A percentile compares a stretch with the other conserved stretches of the same genome.
Conservation (phyloP, 768 basidiomycete genomes). For the Tulasnella sp. region DNA sequence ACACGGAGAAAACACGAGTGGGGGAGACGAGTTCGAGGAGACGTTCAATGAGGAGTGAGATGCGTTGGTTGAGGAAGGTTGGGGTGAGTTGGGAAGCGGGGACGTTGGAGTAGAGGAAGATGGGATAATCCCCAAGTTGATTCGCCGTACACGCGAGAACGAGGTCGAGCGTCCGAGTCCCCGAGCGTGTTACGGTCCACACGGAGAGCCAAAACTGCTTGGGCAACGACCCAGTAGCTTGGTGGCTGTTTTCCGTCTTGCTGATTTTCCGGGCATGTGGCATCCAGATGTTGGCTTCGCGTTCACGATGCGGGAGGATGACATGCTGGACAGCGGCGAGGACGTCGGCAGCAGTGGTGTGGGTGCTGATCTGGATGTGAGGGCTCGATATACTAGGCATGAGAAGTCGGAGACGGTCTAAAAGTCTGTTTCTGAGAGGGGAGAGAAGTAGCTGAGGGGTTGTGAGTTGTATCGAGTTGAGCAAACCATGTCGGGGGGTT, state of each 20-base stretch:
- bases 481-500: neutral
- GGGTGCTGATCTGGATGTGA: constrained; percentile 22
- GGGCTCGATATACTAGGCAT: neutral
- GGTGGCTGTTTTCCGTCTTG: constrained; percentile 23
- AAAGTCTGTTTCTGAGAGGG: neutral
- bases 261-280: constrained; percentile 37
- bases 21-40: constrained; percentile 29
- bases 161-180: constrained; percentile 19
- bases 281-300: constrained; percentile 40
- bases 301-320: constrained; percentile 28
- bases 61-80: constrained; percentile 30
- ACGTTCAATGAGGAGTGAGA: constrained; percentile 33
- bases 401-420: neutral
- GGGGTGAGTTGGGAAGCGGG: constrained; percentile 27
- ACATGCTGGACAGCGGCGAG: constrained; percentile 29
- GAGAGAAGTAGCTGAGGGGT: constrained; percentile 3
- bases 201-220: constrained; percentile 8
- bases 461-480: neutral
- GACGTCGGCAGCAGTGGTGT: constrained; percentile 32
- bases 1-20: constrained; percentile 42
- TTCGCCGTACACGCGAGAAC: constrained; percentile 49
- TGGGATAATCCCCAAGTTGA: constrained; percentile 45
- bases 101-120: constrained; percentile 44
- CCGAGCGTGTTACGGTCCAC: neutral
- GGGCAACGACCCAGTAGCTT: constrained; percentile 4